Evolutionary conservation across 202 grass and related monocot species (phyloP).

Genomic region (Hordeum pubiflorum): DNA sequence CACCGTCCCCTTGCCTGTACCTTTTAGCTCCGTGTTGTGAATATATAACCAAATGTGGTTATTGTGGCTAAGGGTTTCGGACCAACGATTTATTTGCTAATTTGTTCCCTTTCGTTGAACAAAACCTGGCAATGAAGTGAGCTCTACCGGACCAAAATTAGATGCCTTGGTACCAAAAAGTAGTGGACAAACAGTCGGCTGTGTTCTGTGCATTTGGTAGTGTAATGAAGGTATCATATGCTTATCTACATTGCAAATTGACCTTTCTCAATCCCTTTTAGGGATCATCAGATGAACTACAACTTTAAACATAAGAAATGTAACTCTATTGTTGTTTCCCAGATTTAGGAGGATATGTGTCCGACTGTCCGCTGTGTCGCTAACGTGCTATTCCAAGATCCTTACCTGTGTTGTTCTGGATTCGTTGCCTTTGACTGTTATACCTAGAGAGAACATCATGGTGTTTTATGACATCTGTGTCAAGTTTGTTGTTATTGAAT

Average conservation of each 20-base stretch:
- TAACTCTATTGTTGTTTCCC: background rate
- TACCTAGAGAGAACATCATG: background rate
- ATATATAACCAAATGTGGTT: background rate
- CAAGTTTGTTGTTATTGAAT: background rate
- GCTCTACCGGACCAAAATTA: background rate
- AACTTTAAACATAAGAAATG: background rate
- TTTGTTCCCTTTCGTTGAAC: background rate
- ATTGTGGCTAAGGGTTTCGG: background rate
- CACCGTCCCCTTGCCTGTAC: background rate
- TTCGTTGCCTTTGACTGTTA: background rate
- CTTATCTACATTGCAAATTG: background rate
- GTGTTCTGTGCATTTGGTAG: background rate
- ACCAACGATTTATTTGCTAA: background rate
- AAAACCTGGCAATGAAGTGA: background rate
- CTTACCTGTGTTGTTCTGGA: background rate
- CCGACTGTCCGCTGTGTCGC: too few relatives aligned
- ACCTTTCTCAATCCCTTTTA: background rate
- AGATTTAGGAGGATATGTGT: background rate
- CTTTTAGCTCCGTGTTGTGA: background rate
- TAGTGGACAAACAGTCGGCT: background rate
- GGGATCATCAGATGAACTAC: background rate
- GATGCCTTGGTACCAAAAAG: background rate
- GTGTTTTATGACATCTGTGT: background rate
- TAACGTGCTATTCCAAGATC: background rate
- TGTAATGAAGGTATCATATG: background rate